A percentile compares a stretch with the other conserved stretches of the same genome.
Evolutionary conservation across 441 rosid species (phyloP).

Genomic region (Sinapis alba): DNA sequence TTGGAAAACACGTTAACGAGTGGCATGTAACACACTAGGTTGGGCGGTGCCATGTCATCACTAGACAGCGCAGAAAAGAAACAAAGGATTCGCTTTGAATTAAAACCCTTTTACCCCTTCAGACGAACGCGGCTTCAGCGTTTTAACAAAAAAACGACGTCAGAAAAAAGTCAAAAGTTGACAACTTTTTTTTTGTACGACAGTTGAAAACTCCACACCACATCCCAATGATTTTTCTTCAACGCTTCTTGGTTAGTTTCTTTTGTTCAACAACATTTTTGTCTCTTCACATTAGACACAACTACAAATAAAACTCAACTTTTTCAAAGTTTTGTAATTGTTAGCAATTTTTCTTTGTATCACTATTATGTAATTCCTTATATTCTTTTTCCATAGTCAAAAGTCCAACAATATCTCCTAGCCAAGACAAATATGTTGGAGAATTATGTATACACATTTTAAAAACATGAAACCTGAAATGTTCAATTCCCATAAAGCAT

Average conservation of each 20-base stretch:
- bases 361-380: not conserved
- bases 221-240: constrained; percentile 24
- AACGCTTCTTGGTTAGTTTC: constrained; percentile 28
- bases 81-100: not conserved
- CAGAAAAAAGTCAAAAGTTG: constrained; percentile 39
- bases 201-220: constrained; percentile 30
- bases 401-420: constrained; percentile 16
- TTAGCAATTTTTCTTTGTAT: not conserved
- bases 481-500: constrained; percentile 4
- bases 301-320: constrained; percentile 28
- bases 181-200: too few relatives aligned
- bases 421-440: constrained; percentile 29
- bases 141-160: constrained; percentile 17
- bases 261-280: constrained; percentile 33
- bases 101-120: constrained; percentile 13
- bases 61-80: not conserved
- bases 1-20: constrained; percentile 5
- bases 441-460: constrained; percentile 15
- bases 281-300: constrained; percentile 35
- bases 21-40: not conserved
- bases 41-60: constrained; percentile 12
- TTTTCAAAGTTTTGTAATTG: constrained; percentile 30
- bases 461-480: constrained; percentile 15
- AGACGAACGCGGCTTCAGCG: constrained; percentile 34
- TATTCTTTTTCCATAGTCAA: not conserved